phyloP scores from a whole-genome alignment of 2,329 filamentous ascomycete genomes.

The Cordyceps cateniannulata region DNA sequence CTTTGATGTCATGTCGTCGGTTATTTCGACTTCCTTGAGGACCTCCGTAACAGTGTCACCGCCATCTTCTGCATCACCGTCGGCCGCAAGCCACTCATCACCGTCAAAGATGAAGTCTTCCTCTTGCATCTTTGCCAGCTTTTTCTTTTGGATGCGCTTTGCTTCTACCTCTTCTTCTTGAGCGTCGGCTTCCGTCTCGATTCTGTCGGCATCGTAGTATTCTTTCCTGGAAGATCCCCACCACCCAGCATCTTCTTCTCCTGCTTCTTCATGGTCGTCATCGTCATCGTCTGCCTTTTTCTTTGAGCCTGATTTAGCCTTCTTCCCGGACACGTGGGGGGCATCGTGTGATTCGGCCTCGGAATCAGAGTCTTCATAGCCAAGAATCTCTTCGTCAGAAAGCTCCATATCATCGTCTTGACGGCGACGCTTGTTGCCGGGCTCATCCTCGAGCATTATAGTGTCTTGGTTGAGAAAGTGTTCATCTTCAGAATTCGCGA shows the following conservation, averaged over 20 bases:
- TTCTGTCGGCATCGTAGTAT: conserved; percentile 83
- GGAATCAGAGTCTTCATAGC: conserved; percentile 36
- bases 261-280: conserved; percentile 40
- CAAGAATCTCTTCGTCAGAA: conserved; percentile 58
- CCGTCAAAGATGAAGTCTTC: conserved; percentile 93
- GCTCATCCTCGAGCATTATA: conserved; percentile 76
- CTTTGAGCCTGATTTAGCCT: conserved; percentile 18
- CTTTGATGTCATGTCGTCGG: conserved; percentile 67
- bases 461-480: conserved; percentile 84
- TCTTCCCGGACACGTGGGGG: conserved; percentile 29
- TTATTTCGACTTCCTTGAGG: conserved; percentile 76
- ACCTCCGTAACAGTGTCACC: conserved; percentile 72
- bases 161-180: conserved; percentile 91
- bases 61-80: conserved; percentile 42
- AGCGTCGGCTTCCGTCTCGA: conserved; percentile 61
- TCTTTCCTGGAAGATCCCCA: conserved; percentile 88
- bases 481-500: conserved; percentile 91
- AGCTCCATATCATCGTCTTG: conserved; percentile 60
- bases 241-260: conserved; percentile 55
- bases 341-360: conserved; percentile 37
- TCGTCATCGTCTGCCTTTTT: conserved; percentile 38
- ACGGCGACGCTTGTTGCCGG: conserved; percentile 68
- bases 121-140: conserved; percentile 79
- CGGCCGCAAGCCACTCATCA: conserved; percentile 67
- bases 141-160: conserved; percentile 81